A percentile compares a stretch with the other conserved stretches of the same genome.
Evolutionary conservation across 1,139 yeast species (phyloP).

Genomic region (Taphrina deformans): DNA sequence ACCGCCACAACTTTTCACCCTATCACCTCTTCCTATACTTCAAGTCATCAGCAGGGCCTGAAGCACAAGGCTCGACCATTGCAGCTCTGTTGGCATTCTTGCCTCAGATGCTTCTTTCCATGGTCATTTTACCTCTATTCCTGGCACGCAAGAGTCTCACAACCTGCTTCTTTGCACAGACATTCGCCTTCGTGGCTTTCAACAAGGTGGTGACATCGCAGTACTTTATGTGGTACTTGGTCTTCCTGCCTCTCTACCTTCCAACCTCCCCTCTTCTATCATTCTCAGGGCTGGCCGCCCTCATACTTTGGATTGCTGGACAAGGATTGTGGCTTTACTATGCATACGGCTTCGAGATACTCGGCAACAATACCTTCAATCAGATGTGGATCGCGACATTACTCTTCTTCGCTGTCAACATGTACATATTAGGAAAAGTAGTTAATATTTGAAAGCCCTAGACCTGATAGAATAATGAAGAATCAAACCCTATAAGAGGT

Average conservation of each 20-base stretch:
- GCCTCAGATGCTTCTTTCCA: conserved; percentile 72
- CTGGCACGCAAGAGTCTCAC: conserved; percentile 57
- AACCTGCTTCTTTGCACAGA: conserved; percentile 79
- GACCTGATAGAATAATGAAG: too few species aligned
- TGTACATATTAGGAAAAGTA: conserved; percentile 56
- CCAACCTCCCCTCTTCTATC: conserved; percentile 50
- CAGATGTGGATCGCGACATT: conserved; percentile 61
- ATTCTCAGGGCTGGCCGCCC: conserved; percentile 42
- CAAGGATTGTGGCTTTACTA: conserved; percentile 72
- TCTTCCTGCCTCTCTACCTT: conserved; percentile 72
- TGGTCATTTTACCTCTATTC: conserved; percentile 59
- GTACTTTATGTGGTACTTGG: conserved; percentile 90
- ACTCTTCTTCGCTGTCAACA: conserved; percentile 68
- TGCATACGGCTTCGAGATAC: conserved; percentile 79
- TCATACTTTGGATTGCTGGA: conserved; percentile 62
- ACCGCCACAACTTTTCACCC: conserved; percentile 89
- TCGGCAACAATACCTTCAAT: conserved; percentile 67
- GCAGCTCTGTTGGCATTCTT: conserved; percentile 58
- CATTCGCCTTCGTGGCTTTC: conserved; percentile 83
- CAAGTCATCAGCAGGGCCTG: conserved; percentile 44
- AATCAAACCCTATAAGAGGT: too few species aligned
- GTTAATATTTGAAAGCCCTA: not conserved
- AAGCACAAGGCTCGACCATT: conserved; percentile 30
- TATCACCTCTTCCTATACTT: conserved; percentile 74
- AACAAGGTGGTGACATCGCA: conserved; percentile 93